A percentile compares a stretch with the other conserved stretches of the same genome.
These are phyloP conservation scores for Rhodotorula sp. DNA, from an alignment of 1,284 basidiomycete genomes.

Conservation along the genomic window DNA sequence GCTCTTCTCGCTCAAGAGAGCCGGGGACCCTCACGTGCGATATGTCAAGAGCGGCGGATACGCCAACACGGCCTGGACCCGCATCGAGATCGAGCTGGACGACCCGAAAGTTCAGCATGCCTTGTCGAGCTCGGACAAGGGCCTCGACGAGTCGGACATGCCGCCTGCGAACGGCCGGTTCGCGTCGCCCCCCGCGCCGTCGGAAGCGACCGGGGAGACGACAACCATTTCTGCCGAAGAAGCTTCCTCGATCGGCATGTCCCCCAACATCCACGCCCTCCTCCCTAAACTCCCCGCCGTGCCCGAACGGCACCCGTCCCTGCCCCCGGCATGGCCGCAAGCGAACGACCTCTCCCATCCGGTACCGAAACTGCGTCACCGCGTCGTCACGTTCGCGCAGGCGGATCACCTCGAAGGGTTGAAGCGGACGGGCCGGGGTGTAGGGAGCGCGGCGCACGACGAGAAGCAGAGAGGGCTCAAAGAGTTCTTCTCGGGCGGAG, in stretches of 20 bases:
- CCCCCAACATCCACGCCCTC: slow-evolving; percentile 14
- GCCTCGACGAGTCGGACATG: neutral
- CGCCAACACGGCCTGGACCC: slow-evolving; percentile 56
- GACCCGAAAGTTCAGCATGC: slow-evolving; percentile 1
- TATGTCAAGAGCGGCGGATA: slow-evolving; percentile 50
- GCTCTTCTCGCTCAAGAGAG: slow-evolving; percentile 44
- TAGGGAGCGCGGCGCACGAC: slow-evolving; percentile 69
- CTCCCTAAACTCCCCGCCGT: slow-evolving; percentile 45
- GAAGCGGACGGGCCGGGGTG: slow-evolving; percentile 71
- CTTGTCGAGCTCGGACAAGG: neutral
- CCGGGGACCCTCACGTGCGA: slow-evolving; percentile 49
- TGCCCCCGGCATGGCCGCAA: slow-evolving; percentile 13
- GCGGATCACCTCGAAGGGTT: slow-evolving; percentile 52
- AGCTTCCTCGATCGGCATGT: neutral
- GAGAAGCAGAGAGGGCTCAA: slow-evolving; percentile 72
- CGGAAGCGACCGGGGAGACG: slow-evolving; percentile 8
- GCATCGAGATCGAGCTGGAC: slow-evolving; percentile 49
- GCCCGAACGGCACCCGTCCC: slow-evolving; percentile 37
- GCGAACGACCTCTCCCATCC: neutral
- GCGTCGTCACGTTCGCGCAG: slow-evolving; percentile 49
- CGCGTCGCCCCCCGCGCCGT: slow-evolving; percentile 18
- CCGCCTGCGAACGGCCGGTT: neutral
- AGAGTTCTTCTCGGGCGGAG: slow-evolving; percentile 67
- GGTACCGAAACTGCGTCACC: slow-evolving; percentile 44
- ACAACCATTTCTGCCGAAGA: neutral